Conservation (phyloP, 2,329 filamentous ascomycete species). For the Beauveria pseudobassiana region DNA sequence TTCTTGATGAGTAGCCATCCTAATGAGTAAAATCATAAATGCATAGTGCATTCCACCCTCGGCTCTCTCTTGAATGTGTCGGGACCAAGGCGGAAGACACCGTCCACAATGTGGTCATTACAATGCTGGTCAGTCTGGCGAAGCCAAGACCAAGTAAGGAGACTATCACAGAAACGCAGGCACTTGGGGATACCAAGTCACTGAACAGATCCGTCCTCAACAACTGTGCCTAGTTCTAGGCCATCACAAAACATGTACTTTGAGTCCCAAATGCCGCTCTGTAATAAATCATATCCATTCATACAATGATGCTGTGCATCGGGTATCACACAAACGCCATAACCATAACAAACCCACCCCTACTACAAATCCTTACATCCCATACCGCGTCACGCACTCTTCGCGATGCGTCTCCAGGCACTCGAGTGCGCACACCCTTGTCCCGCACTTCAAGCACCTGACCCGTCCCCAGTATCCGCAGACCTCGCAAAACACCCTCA, state of each 20-base stretch:
- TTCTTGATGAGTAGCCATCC: no score
- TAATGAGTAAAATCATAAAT: no score
- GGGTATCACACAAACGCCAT: conserved; percentile 8
- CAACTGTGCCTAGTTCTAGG: neutral
- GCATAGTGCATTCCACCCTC: no score
- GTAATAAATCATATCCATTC: neutral
- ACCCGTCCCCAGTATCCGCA: conserved; percentile 78
- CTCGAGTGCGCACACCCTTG: conserved; percentile 67
- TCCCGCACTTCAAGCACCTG: conserved; percentile 71
- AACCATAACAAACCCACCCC: neutral
- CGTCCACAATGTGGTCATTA: no score
- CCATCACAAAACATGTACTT: neutral
- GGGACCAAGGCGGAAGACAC: no score
- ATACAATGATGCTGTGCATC: neutral
- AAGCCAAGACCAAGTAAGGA: no score
- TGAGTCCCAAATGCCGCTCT: no score
- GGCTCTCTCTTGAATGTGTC: no score
- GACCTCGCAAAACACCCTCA: conserved; percentile 64
- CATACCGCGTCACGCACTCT: conserved; percentile 61
- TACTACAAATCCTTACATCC: conserved; percentile 24
- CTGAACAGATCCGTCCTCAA: no score
- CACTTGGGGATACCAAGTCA: no score
- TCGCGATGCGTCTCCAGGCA: conserved; percentile 67
- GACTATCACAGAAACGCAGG: no score
- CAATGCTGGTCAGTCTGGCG: no score